Percentiles rank a stretch among this genome's conserved stretches.
Evolutionary conservation across 2,329 filamentous ascomycete genomes (phyloP).

Genomic region (Stagonosporopsis cucurbitacearum): DNA sequence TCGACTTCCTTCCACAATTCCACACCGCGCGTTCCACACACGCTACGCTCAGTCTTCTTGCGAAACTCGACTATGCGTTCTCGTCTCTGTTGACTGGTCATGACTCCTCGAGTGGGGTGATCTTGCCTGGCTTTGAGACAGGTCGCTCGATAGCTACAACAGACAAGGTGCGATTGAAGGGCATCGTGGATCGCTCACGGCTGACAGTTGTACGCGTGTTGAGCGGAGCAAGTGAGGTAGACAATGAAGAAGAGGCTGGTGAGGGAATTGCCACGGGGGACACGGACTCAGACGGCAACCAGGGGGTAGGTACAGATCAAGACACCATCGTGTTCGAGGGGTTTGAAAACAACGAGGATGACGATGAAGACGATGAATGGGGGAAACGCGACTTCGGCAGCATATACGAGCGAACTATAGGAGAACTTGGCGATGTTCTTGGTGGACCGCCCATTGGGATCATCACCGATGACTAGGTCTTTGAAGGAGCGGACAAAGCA

Average conservation of each 20-base stretch:
- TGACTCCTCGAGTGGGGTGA: slow-evolving; percentile 69
- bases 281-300: slow-evolving; percentile 42
- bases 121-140: slow-evolving; percentile 73
- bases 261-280: slow-evolving; percentile 26
- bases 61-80: slow-evolving; percentile 85
- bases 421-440: slow-evolving; percentile 73
- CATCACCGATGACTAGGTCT: slow-evolving; percentile 50
- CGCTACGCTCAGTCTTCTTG: slow-evolving; percentile 73
- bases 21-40: slow-evolving; percentile 66
- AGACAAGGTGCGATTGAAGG: slow-evolving; percentile 87
- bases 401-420: slow-evolving; percentile 81
- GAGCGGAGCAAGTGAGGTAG: slow-evolving; percentile 58
- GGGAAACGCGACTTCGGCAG: slow-evolving; percentile 55
- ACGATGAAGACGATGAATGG: slow-evolving; percentile 51
- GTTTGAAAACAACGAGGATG: slow-evolving; percentile 52
- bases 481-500: slow-evolving; percentile 18
- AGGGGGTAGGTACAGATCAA: slow-evolving; percentile 22
- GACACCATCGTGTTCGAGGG: slow-evolving; percentile 39
- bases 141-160: slow-evolving; percentile 73
- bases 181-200: slow-evolving; percentile 78
- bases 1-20: slow-evolving; percentile 75
- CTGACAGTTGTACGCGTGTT: slow-evolving; percentile 73
- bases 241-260: slow-evolving; percentile 34
- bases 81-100: slow-evolving; percentile 73
- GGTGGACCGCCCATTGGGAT: slow-evolving; percentile 58